These are phyloP conservation scores for Pythium phragmitis DNA, from an alignment of 352 stramenopile species.

Conservation along the genomic window DNA sequence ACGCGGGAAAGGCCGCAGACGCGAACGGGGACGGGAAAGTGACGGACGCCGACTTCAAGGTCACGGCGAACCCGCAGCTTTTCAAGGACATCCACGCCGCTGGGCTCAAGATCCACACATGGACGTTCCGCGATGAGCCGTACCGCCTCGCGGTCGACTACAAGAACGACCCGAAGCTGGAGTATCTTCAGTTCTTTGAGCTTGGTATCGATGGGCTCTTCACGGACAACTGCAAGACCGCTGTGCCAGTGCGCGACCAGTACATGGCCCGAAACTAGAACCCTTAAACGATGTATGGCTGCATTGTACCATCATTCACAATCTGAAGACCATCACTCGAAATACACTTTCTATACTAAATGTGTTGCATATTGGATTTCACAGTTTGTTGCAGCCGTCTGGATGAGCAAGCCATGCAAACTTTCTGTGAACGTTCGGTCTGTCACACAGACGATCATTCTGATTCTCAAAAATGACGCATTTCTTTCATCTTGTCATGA, in stretches of 20 bases:
- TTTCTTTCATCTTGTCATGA: slow-evolving; percentile 6
- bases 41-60: slow-evolving; percentile 59
- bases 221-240: slow-evolving; percentile 37
- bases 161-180: slow-evolving; percentile 49
- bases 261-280: slow-evolving; percentile 15
- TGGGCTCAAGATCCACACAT: slow-evolving; percentile 58
- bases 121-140: slow-evolving; percentile 69
- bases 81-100: slow-evolving; percentile 56
- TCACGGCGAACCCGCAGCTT: slow-evolving; percentile 38
- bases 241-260: slow-evolving; percentile 23
- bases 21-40: slow-evolving; percentile 63
- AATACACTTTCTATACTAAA: neutral
- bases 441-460: slow-evolving; percentile 27
- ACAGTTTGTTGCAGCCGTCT: neutral
- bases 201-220: slow-evolving; percentile 66
- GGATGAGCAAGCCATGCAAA: slow-evolving; percentile 24
- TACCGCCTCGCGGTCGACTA: slow-evolving; percentile 66
- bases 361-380: slow-evolving; percentile 4
- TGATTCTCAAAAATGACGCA: slow-evolving; percentile 2
- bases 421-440: slow-evolving; percentile 35
- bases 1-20: slow-evolving; percentile 47
- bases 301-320: slow-evolving; percentile 12
- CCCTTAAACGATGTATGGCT: too few relatives aligned
- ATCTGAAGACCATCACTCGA: slow-evolving; percentile 8
- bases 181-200: slow-evolving; percentile 69